A percentile compares a stretch with the other conserved stretches of the same genome.
Evolutionary conservation across 371 early-diverging fungal species (phyloP).

Genomic region (Mortierella sp.): DNA sequence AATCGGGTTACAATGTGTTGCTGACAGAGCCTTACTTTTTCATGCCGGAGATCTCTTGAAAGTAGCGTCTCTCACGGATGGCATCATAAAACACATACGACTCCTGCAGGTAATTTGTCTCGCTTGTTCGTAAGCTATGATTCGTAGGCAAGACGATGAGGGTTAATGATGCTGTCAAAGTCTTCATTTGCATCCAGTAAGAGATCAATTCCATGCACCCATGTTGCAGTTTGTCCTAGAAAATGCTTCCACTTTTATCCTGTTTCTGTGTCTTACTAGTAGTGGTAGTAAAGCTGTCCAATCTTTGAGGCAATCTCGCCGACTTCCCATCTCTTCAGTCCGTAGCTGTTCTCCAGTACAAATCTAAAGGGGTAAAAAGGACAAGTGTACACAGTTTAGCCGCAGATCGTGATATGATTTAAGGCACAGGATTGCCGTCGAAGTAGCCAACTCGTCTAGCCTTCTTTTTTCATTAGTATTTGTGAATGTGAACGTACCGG

Average conservation of each 20-base stretch:
- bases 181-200: neutral
- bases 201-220: neutral
- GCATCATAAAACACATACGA: slow-evolving; percentile 97
- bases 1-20: neutral
- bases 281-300: slow-evolving; percentile 94
- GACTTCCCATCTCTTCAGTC: slow-evolving; percentile 96
- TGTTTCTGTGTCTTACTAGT: slow-evolving; percentile 70
- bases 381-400: neutral
- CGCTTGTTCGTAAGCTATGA: slow-evolving; percentile 90
- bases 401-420: neutral
- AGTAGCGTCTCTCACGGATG: slow-evolving; percentile 94
- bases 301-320: slow-evolving; percentile 99
- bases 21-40: slow-evolving; percentile 74
- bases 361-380: slow-evolving; percentile 61
- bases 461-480: neutral
- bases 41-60: slow-evolving; percentile 91
- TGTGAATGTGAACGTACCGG: slow-evolving; percentile 63
- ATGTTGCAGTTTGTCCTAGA: slow-evolving; percentile 19
- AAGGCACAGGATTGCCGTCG: neutral
- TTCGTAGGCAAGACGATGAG: neutral
- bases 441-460: neutral
- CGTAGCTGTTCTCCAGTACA: slow-evolving; percentile 91
- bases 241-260: neutral
- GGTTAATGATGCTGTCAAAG: neutral
- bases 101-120: slow-evolving; percentile 95